These are phyloP conservation scores for Nectriaceae sp. DNA, from an alignment of 2,329 filamentous ascomycete genomes.

Conservation along the genomic window DNA sequence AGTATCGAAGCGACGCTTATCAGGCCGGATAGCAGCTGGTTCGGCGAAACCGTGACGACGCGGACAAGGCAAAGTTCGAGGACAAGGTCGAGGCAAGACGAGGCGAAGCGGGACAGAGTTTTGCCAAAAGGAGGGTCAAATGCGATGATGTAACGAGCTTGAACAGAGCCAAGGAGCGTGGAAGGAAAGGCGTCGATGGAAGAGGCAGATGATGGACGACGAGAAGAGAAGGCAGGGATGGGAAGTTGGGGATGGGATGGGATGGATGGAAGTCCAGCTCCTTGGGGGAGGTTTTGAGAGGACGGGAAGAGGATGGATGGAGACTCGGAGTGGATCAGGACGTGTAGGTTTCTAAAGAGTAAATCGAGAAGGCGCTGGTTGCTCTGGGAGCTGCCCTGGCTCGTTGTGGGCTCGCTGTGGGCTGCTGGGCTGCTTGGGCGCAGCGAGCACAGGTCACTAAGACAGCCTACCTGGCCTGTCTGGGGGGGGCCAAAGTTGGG, in stretches of 20 bases:
- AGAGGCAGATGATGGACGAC: conserved; percentile 39
- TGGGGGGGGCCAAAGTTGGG: not conserved
- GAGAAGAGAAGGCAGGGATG: conserved; percentile 45
- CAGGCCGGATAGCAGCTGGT: conserved; percentile 19
- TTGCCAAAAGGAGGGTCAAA: conserved; percentile 41
- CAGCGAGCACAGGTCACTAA: not conserved
- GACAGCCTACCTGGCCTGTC: not conserved
- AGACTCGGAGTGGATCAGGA: conserved; percentile 25
- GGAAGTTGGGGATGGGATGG: conserved; percentile 16
- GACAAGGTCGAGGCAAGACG: conserved; percentile 11
- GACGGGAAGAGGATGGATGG: conserved; percentile 1
- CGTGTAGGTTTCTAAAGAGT: conserved; percentile 6
- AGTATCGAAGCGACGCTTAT: conserved; percentile 20
- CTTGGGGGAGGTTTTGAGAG: conserved; percentile 21
- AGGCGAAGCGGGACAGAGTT: conserved; percentile 33
- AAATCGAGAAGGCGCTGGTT: not conserved
- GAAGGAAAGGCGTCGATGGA: conserved; percentile 36
- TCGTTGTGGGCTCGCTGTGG: too few relatives aligned
- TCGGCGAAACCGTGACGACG: conserved; percentile 24
- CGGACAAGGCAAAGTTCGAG: not conserved
- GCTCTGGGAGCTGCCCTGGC: not conserved
- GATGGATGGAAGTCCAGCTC: conserved; percentile 46
- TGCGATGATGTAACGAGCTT: conserved; percentile 32
- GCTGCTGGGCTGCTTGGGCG: not conserved
- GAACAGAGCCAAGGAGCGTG: conserved; percentile 42